Conservation (phyloP, 2,329 filamentous ascomycete species). For the Fonsecaea nubica region DNA sequence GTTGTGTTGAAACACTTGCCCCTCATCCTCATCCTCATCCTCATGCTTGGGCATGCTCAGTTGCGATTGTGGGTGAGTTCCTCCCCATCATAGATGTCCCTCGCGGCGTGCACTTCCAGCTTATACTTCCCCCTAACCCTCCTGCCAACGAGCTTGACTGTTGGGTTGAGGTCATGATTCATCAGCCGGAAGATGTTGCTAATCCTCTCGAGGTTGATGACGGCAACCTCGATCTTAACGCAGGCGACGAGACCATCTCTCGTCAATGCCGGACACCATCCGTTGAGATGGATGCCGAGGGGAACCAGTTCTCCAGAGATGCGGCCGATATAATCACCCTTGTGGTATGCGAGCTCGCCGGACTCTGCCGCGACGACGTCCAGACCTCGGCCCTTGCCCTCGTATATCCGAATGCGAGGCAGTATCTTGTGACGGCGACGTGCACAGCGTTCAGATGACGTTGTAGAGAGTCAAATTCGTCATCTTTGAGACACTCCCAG, state of each 20-base stretch:
- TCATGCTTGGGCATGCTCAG: no score
- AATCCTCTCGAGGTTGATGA: no score
- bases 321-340: not conserved
- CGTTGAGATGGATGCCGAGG: not conserved
- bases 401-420: not conserved
- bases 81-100: no score
- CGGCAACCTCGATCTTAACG: no score
- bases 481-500: not conserved
- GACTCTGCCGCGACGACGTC: not conserved
- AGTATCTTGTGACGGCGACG: not conserved
- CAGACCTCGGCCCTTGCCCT: not conserved
- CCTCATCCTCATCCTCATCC: no score
- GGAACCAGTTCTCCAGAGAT: not conserved
- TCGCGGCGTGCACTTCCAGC: no score
- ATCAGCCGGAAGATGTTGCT: no score
- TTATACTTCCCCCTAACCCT: no score
- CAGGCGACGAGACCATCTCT: not conserved
- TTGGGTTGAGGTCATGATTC: no score
- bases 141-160: no score
- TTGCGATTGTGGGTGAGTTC: no score
- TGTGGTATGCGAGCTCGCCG: not conserved
- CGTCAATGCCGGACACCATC: not conserved
- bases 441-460: not conserved
- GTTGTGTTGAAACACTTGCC: no score
- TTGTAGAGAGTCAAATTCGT: not conserved